Conservation (phyloP, 495 filamentous ascomycete genomes). For the Daldinia bambusicola region DNA sequence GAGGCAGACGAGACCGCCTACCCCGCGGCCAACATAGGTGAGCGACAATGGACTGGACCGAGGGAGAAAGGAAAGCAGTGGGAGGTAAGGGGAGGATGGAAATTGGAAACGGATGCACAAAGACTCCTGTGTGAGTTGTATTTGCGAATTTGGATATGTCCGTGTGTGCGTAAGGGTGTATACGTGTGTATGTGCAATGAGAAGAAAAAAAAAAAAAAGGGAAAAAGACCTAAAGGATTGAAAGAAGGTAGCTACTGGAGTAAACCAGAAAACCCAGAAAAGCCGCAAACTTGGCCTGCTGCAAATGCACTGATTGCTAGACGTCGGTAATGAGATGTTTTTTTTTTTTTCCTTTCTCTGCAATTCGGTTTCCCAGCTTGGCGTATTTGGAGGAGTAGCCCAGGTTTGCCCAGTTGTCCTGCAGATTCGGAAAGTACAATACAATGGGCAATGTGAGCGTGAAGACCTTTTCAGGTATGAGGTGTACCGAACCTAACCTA, state of each 20-base stretch:
- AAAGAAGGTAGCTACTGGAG: conserved; percentile 6
- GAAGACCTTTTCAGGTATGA: neutral
- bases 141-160: conserved; percentile 24
- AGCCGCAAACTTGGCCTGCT: conserved; percentile 28
- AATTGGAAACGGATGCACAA: conserved; percentile 28
- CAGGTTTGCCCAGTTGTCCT: neutral
- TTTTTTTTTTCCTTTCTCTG: neutral
- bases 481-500: too few species aligned
- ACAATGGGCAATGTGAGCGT: neutral
- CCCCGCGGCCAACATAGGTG: conserved; percentile 40
- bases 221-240: conserved; percentile 4
- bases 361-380: neutral
- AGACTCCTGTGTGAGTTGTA: conserved; percentile 24
- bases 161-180: conserved; percentile 18
- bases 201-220: conserved; percentile 2
- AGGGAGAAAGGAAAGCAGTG: conserved; percentile 18
- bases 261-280: conserved; percentile 25
- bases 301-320: conserved; percentile 30
- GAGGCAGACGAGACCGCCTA: conserved; percentile 42
- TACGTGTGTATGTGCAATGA: conserved; percentile 15
- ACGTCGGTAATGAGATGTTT: conserved; percentile 8
- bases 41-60: conserved; percentile 27
- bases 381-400: neutral
- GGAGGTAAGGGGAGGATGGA: conserved; percentile 6
- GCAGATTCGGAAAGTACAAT: conserved; percentile 11